Base-by-base conservation (phyloP, 2,329 filamentous ascomycete species). In the Diaporthe vaccinii region DNA sequence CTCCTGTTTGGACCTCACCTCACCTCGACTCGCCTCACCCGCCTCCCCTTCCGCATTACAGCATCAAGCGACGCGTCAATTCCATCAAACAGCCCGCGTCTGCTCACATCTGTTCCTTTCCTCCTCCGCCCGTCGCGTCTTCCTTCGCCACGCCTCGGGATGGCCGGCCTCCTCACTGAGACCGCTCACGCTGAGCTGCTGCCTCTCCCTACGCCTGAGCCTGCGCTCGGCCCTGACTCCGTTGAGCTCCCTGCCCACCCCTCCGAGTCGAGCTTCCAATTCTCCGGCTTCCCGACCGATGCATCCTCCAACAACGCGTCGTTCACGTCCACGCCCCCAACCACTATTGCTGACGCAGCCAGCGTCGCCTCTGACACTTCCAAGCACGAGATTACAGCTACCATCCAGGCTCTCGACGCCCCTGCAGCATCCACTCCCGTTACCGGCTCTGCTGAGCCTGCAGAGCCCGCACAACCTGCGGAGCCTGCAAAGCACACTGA, bases 291-390 rank as follows among this genome's bases (percentile, higher is more conserved):
- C 15, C 78, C 81, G 14, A 81, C 81, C 53, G 82, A 83, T 74
- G 73, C 78, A 46, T 80, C 79, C 28, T 82, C 81, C 12, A 79
- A 80, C 75, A 76, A 75, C 74, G 80, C 78, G 71, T 82, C 81
- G 1, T 46, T 80, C 57, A 81, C 77, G 70, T 81, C 81, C 5
- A 83, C 82, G 4, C 82, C 82, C n/a, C 82, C 81, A 17, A 83
- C 82, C 12, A 81, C 78, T 28, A 75, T 79, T n/a, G 80, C 82
- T 41, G 82, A 83, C 75, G 82, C 79, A 78, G 79, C 81, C 74
- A 82, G 80, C 67, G 78, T 82, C 4, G 79, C 80, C 44, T 82
- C 80, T 3, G 82, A 83, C 28, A 76, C 78, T 12, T 75, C 76
- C 51, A 83, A 82, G 55, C 76, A 76, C 25, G 78, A 79, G n/a